Evolutionary conservation across 176 grass and related monocot genomes (phyloP), one percentile per base, ranked within the genome.

Genomic region (Melocanna baccifera): DNA sequence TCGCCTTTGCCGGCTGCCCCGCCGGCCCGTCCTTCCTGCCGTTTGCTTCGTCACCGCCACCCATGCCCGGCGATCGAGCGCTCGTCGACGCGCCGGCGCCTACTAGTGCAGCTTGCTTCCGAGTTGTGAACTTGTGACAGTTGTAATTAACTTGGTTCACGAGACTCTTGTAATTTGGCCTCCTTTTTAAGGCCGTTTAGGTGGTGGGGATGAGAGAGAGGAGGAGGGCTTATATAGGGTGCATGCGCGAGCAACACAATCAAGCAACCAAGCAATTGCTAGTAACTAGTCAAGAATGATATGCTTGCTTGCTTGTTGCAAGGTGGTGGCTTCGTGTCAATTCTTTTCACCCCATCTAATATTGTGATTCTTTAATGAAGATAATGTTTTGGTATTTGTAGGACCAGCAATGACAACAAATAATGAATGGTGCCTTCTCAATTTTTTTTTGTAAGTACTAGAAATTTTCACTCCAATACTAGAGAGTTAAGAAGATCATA

Each of bases 151-250:
- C 67, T 39, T 63, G 57, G 26, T 40, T 39, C 59, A 67, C 30
- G 71, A 20, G n/a, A 43, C 19, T 73, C 74, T 7, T 39, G 12
- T 62, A 52, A 65, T 12, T 50, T 39, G 81, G 76, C 62, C 62
- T 67, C 40, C 29, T 52, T 85, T 76, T 62, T 40, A 80, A 80
- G 69, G 81, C 68, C 48, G 67, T 18, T 67, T 75, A 75, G 69
- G 52, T 55, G 69, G 29, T 62, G 80, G 41, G 48, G 18, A 75
- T 6, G 72, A 36, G 52, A 46, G 26, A 39, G 19, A 9, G 50
- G 1, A 32, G 2, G 52, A 18, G 37, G 16, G 52, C 20, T 85
- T 80, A 50, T 89, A 80, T 74, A 89, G 55, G 16, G 12, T 9
- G 55, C 75, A 40, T 63, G 30, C 22, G 48, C 12, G 6, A 28